Conservation (phyloP, 1,139 yeast genomes). For the Yamadazyma mexicana region DNA sequence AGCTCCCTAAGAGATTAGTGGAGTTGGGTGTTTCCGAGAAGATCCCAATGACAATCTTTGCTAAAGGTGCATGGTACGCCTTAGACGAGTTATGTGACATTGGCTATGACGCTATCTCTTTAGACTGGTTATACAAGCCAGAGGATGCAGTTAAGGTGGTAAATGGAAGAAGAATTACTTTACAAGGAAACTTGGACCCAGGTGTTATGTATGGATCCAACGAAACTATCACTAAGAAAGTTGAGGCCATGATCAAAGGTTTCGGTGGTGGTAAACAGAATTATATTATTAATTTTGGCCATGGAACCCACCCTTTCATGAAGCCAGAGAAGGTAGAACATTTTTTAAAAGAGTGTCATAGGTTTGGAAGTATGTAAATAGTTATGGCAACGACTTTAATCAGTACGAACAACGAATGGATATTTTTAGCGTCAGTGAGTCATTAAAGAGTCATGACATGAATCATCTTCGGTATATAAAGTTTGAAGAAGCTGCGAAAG, state of each 20-base stretch:
- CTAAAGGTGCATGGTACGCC: slow-evolving; percentile 98
- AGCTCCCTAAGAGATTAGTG: slow-evolving; percentile 65
- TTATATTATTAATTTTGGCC: slow-evolving; percentile 93
- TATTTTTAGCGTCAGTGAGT: no score
- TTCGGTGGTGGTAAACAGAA: slow-evolving; percentile 91
- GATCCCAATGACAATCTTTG: slow-evolving; percentile 87
- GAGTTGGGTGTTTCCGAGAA: slow-evolving; percentile 71
- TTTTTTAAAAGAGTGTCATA: slow-evolving; percentile 85
- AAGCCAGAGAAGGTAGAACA: slow-evolving; percentile 83
- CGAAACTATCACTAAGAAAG: slow-evolving; percentile 76
- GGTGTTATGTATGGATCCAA: slow-evolving; percentile 90
- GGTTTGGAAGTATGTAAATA: slow-evolving; percentile 51
- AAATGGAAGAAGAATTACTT: slow-evolving; percentile 70
- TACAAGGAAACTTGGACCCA: slow-evolving; percentile 96
- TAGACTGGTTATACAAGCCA: slow-evolving; percentile 92
- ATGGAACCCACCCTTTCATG: slow-evolving; percentile 97
- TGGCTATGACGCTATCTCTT: slow-evolving; percentile 85
- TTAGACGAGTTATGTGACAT: slow-evolving; percentile 78
- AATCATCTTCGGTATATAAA: no score
- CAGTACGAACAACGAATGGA: no score
- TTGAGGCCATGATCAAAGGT: slow-evolving; percentile 81
- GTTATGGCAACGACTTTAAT: neutral
- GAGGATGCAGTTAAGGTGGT: slow-evolving; percentile 79
- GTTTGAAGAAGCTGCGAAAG: no score
- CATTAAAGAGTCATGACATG: no score